Conservation (phyloP, 768 basidiomycete genomes). For the Mycena vulgaris region DNA sequence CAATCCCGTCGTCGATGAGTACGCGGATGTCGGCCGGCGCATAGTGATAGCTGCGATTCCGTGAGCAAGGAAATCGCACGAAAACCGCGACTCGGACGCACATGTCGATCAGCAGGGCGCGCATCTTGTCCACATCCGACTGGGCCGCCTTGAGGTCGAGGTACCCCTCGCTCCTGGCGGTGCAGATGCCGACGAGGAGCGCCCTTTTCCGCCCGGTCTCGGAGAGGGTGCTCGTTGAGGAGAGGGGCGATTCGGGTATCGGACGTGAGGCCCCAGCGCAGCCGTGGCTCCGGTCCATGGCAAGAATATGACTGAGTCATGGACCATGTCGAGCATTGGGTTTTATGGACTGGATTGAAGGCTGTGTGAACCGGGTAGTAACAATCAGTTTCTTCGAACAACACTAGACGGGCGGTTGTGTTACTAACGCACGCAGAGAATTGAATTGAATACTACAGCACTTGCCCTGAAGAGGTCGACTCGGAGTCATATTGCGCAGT, state of each 20-base stretch:
- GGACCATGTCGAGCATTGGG: no score
- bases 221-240: background rate
- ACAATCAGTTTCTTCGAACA: no score
- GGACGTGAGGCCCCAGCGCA: no score
- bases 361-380: no score
- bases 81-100: background rate
- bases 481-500: no score
- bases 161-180: background rate
- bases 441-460: no score
- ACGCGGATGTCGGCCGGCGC: conserved; percentile 7
- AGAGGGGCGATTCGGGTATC: no score
- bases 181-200: conserved; percentile 26
- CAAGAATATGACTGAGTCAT: background rate
- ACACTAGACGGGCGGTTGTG: no score
- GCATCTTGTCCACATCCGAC: conserved; percentile 15
- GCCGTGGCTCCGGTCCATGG: background rate
- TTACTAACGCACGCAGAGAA: no score
- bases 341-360: no score
- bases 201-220: conserved; percentile 3
- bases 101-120: conserved; percentile 10
- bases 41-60: conserved; percentile 10
- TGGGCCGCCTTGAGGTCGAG: conserved; percentile 14
- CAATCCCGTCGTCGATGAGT: conserved; percentile 17
- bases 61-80: background rate
- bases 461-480: no score